These are phyloP conservation scores for Caryopteris hybrid DNA, from an alignment of 305 asterid genomes.

Conservation along the genomic window DNA sequence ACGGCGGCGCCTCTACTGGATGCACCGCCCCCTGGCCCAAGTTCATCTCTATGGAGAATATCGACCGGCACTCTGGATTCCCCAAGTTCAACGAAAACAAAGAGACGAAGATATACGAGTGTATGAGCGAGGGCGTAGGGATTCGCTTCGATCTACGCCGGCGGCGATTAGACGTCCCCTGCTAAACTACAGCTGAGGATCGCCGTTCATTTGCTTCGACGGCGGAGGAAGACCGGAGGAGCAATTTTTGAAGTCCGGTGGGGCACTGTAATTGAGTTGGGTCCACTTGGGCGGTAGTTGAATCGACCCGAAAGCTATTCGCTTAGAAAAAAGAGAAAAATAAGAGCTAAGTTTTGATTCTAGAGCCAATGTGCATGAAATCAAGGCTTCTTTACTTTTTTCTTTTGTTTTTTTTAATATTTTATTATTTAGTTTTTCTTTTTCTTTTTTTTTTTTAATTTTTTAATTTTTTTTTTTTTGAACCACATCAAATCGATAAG, in stretches of 20 bases:
- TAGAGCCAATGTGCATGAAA: neutral
- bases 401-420: too few species aligned
- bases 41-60: constrained; percentile 36
- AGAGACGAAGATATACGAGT: neutral
- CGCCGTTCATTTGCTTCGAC: constrained; percentile 2
- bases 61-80: too few species aligned
- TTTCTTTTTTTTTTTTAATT: too few species aligned
- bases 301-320: constrained; percentile 10
- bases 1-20: constrained; percentile 64
- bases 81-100: constrained; percentile 17
- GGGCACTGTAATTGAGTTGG: constrained; percentile 17
- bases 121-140: neutral
- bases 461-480: too few species aligned
- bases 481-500: too few species aligned
- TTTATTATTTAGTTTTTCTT: too few species aligned
- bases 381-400: too few species aligned
- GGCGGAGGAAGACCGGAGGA: constrained; percentile 12
- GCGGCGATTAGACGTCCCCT: constrained; percentile 19
- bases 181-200: constrained; percentile 1
- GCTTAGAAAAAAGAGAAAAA: too few species aligned
- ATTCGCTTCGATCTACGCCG: constrained; percentile 13
- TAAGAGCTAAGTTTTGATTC: constrained; percentile 6
- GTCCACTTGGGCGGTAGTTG: constrained; percentile 13
- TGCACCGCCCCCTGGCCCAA: constrained; percentile 54
- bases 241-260: constrained; percentile 11